A percentile compares a stretch with the other conserved stretches of the same genome.
Conservation (phyloP, 2,329 filamentous ascomycete species). For the Microcyclosporella mali region DNA sequence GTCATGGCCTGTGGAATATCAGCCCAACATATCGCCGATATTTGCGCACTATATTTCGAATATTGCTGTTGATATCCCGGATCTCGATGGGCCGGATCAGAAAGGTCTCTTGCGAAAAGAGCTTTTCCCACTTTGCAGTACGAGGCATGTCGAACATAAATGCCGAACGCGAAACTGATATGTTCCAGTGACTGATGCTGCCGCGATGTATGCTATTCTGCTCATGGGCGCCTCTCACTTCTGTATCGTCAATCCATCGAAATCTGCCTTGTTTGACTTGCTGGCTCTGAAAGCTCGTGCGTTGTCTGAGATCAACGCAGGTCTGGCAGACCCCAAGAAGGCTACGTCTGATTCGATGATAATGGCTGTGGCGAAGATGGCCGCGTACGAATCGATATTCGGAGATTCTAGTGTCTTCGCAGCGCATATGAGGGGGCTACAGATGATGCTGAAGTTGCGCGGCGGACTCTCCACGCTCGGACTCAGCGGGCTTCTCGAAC, state of each 20-base stretch:
- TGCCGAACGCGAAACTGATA: too few species aligned
- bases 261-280: conserved; percentile 27
- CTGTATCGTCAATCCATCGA: conserved; percentile 24
- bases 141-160: background rate
- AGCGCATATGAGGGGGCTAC: conserved; percentile 42
- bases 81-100: conserved; percentile 33
- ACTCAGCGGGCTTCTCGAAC: conserved; percentile 40
- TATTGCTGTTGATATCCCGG: conserved; percentile 39
- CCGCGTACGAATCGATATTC: conserved; percentile 45
- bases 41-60: conserved; percentile 21
- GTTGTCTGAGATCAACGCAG: conserved; percentile 37
- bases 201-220: conserved; percentile 37
- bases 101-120: conserved; percentile 31
- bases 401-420: conserved; percentile 36
- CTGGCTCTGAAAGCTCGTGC: conserved; percentile 39
- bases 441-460: conserved; percentile 36
- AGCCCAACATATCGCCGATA: conserved; percentile 13
- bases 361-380: conserved; percentile 46
- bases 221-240: conserved; percentile 38
- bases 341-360: conserved; percentile 37
- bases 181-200: conserved; percentile 28
- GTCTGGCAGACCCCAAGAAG: conserved; percentile 24
- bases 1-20: conserved; percentile 15
- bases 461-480: conserved; percentile 39
- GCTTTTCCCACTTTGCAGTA: conserved; percentile 35